Conservation (phyloP, 208 protist species). For the Paratrypanosoma confusum region DNA sequence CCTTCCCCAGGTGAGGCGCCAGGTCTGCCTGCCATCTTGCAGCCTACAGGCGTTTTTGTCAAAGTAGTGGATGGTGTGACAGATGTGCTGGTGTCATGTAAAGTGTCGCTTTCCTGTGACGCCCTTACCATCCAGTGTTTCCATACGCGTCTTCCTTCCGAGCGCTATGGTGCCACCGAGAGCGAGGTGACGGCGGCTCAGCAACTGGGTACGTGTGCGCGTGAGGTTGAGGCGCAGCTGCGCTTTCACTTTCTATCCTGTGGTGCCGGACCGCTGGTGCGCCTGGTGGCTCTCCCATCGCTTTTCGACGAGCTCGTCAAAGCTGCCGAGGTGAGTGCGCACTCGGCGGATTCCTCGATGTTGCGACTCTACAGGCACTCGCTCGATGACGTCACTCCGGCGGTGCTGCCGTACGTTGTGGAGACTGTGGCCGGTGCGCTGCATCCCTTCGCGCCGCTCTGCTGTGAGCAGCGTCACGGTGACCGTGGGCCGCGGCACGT, state of each 20-base stretch:
- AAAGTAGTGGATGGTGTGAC: slow-evolving; percentile 70
- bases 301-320: slow-evolving; percentile 11
- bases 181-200: slow-evolving; percentile 40
- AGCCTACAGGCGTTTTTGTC: too few relatives aligned
- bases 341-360: slow-evolving; percentile 37
- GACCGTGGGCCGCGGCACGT: slow-evolving; percentile 13
- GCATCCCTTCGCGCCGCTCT: slow-evolving; percentile 16
- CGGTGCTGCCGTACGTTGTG: slow-evolving; percentile 51
- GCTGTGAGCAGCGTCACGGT: slow-evolving; percentile 14
- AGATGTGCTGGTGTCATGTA: slow-evolving; percentile 79
- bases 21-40: too few relatives aligned
- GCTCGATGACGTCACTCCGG: slow-evolving; percentile 40
- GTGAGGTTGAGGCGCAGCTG: slow-evolving; percentile 37
- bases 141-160: slow-evolving; percentile 49
- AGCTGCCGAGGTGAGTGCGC: slow-evolving; percentile 13
- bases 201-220: slow-evolving; percentile 37
- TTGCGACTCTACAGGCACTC: slow-evolving; percentile 45
- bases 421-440: slow-evolving; percentile 53
- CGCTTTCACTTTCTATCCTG: slow-evolving; percentile 20
- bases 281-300: slow-evolving; percentile 8
- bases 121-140: slow-evolving; percentile 48
- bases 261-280: slow-evolving; percentile 6
- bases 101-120: slow-evolving; percentile 22
- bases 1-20: too few relatives aligned
- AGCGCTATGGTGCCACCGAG: slow-evolving; percentile 60